Evolutionary conservation across 768 basidiomycete species (phyloP), one percentile per base, ranked within the genome.

Genomic region (Amanita rubescens): DNA sequence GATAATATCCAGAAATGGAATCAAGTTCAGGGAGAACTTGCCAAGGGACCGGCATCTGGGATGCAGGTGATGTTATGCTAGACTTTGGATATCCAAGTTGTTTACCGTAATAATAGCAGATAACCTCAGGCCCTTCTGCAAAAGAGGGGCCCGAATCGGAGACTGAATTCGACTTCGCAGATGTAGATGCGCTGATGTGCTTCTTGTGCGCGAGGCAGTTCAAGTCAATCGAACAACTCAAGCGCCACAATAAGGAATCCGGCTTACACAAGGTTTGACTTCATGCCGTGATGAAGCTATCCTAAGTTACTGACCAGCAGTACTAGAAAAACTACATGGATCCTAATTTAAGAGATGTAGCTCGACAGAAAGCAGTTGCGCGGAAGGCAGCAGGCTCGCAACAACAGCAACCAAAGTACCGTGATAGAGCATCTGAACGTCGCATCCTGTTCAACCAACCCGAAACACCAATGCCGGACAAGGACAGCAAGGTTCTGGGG

Each of bases 1-100:
- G 88, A 80, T 66, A 93, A 94, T 62, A 97, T 99, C 64, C 85
- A 79, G 62, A 97, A 98, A 66, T 99, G 95, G 96, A 98, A 94
- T 65, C 87, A 86, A 71, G 90, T 94, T 9, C 91, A 95, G 69
- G 87, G 86, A 69, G 94, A 93, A 62, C 76, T 96, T 47, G 80
- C 78, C 33, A 75, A 80, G 55, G 68, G 73, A 39, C 53, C 70
- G 30, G 37, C 38, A 32, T 3, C 17, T 3, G 34, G 27, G 17
- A 22, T 41, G 17, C 53, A 37, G 44, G 38, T 54, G 19, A 34
- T 11, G 44, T 44, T 10, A 42, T 17, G 27, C 20, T 3, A 5
- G 14, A 35, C 25, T 51, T 9, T n/a, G 19, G 15, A n/a, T 24
- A 35, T 35, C 12, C 22, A 11, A 14, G 19, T 5, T 19, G 19